Evolutionary conservation across 768 basidiomycete genomes (phyloP), one percentile per base, ranked within the genome.

Genomic region (Lyophyllum semitale): DNA sequence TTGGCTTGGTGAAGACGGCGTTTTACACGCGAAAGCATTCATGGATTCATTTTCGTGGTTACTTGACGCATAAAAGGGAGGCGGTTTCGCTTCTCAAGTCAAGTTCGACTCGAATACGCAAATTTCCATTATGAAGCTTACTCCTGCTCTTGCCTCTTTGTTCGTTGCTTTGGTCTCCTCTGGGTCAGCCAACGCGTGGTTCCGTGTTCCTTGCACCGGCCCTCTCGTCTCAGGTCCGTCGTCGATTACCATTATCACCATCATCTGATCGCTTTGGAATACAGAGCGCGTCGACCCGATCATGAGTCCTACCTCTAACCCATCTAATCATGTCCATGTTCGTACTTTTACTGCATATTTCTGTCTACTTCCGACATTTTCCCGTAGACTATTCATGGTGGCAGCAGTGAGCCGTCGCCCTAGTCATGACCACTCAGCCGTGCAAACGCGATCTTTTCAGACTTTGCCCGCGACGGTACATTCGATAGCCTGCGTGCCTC

Each of bases 241-340:
- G n/a, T n/a, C 38, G 23, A 29, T n/a, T 27, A 29, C 27, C 12
- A 29, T n/a, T 20, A 23, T 46, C 23, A 27, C 17, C 30, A 42
- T 25, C 32, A 26, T 5, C 32, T 46, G 23, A 18, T n/a, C 29
- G 4, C 26, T 45, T 40, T 42, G 23, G 17, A 20, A 44, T 48
- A 17, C 43, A 73, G 73, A 73, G 41, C 67, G 76, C 40, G 61
- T 77, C 29, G 76, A 77, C 52, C 76, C 76, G 30, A 68, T 77
- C 45, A 63, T 72, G 22, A 67, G 65, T 18, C 73, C 75, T 5
- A 70, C 65, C 22, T 57, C 58, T 25, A 60, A 60, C 12, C 76
- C 76, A 0, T 73, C 73, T 0, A 69, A 74, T 32, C 76, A 77
- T 51, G 70, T 76, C 40, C 76, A 77, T 54, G 75, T 77, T 41